A percentile compares a stretch with the other conserved stretches of the same genome.
These are phyloP conservation scores for Rhizophagus clarus DNA, from an alignment of 192 early-diverging fungal genomes.

Conservation along the genomic window DNA sequence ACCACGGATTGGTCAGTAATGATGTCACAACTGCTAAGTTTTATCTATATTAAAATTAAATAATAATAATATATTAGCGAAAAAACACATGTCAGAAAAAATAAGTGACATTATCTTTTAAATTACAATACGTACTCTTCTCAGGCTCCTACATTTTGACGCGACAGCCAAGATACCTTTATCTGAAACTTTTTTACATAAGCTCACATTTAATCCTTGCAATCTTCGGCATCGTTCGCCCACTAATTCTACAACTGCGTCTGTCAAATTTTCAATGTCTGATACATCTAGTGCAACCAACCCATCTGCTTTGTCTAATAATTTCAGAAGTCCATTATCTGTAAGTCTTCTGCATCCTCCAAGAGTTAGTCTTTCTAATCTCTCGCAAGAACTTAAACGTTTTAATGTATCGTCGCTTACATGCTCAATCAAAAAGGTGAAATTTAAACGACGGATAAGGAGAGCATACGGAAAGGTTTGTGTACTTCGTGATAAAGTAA, in stretches of 20 bases:
- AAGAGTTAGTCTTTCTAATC: conserved; percentile 56
- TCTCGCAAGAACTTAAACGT: conserved; percentile 42
- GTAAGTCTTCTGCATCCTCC: conserved; percentile 50
- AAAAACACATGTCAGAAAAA: not conserved
- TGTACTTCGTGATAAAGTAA: conserved; percentile 33
- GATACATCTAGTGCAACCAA: conserved; percentile 57
- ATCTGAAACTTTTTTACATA: conserved; percentile 53
- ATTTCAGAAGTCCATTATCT: conserved; percentile 45
- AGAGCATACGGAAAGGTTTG: conserved; percentile 50
- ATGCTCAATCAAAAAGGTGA: conserved; percentile 49
- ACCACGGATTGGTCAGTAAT: conserved; percentile 51
- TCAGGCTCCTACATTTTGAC: conserved; percentile 45
- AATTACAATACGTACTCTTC: conserved; percentile 48
- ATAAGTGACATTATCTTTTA: conserved; percentile 4
- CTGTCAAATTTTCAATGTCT: conserved; percentile 48
- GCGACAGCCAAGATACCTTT: conserved; percentile 47
- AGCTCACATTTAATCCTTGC: conserved; percentile 58
- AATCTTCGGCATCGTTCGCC: conserved; percentile 50
- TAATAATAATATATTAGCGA: not conserved
- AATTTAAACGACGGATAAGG: conserved; percentile 60
- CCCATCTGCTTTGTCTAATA: conserved; percentile 41
- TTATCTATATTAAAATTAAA: conserved; percentile 46
- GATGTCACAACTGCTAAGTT: conserved; percentile 52
- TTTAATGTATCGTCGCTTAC: conserved; percentile 43
- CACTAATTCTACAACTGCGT: conserved; percentile 45